phyloP scores from a whole-genome alignment of 345 rosid genomes.

The Eucalyptus erythrocorys region DNA sequence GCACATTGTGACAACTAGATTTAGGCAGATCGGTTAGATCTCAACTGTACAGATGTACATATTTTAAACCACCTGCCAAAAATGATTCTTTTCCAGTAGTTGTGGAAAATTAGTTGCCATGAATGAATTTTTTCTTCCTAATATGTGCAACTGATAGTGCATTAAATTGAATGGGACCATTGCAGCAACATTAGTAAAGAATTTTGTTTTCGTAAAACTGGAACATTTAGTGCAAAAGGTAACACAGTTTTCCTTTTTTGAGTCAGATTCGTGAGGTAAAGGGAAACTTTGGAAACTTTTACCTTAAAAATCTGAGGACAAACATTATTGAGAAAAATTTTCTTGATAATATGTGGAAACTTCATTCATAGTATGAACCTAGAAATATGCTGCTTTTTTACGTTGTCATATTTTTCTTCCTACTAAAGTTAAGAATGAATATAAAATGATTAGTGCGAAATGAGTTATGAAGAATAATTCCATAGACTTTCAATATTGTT shows the following conservation, averaged over 20 bases:
- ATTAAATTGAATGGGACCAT: background rate
- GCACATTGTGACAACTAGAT: background rate
- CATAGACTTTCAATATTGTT: background rate
- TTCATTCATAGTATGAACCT: background rate
- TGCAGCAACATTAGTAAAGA: background rate
- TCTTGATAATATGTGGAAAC: background rate
- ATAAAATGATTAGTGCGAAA: background rate
- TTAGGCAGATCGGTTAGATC: background rate
- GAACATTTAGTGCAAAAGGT: background rate
- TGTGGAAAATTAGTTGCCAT: background rate
- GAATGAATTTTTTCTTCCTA: background rate
- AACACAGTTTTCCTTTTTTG: background rate
- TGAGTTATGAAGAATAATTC: background rate
- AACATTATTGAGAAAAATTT: background rate
- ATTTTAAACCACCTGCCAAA: background rate
- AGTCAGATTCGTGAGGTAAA: background rate
- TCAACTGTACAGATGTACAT: background rate
- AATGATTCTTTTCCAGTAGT: background rate
- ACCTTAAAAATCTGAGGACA: background rate
- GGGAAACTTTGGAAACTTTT: background rate
- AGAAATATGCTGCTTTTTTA: background rate
- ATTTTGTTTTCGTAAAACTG: background rate
- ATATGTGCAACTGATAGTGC: background rate
- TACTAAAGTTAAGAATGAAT: background rate
- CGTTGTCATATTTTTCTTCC: background rate